phyloP scores from a whole-genome alignment of 106 monocot genomes.

The Posidonia australis region DNA sequence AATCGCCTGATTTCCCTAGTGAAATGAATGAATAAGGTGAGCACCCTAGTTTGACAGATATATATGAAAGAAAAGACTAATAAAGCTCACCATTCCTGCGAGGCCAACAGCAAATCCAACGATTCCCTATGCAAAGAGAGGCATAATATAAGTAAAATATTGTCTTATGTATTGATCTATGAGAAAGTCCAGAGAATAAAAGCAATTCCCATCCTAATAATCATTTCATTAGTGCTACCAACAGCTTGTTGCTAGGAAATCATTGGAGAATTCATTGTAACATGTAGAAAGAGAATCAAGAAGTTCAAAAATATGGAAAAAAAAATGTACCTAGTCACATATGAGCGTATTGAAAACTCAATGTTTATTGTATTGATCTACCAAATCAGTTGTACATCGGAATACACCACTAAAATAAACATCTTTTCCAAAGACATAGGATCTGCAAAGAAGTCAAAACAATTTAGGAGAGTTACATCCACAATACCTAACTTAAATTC shows the following conservation, averaged over 20 bases:
- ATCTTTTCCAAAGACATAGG: slow-evolving; percentile 95
- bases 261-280: not conserved
- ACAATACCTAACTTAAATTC: not conserved
- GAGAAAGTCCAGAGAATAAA: not conserved
- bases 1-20: slow-evolving; percentile 90
- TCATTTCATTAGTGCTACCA: too few relatives aligned
- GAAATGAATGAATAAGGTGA: slow-evolving; percentile 8
- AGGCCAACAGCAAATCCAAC: slow-evolving; percentile 97
- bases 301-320: not conserved
- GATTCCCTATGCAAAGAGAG: slow-evolving; percentile 55
- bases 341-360: slow-evolving; percentile 96
- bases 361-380: slow-evolving; percentile 65
- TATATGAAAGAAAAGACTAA: not conserved
- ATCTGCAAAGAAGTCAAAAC: slow-evolving; percentile 24
- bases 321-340: slow-evolving; percentile 67
- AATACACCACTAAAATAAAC: slow-evolving; percentile 92
- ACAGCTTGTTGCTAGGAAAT: not conserved
- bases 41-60: not conserved
- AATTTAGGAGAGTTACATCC: not conserved
- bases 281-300: not conserved
- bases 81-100: slow-evolving; percentile 70
- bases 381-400: slow-evolving; percentile 84
- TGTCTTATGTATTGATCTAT: not conserved
- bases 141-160: not conserved
- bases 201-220: not conserved